Base-by-base conservation (phyloP, 495 filamentous ascomycete species). In the Penicillium turbatum region DNA sequence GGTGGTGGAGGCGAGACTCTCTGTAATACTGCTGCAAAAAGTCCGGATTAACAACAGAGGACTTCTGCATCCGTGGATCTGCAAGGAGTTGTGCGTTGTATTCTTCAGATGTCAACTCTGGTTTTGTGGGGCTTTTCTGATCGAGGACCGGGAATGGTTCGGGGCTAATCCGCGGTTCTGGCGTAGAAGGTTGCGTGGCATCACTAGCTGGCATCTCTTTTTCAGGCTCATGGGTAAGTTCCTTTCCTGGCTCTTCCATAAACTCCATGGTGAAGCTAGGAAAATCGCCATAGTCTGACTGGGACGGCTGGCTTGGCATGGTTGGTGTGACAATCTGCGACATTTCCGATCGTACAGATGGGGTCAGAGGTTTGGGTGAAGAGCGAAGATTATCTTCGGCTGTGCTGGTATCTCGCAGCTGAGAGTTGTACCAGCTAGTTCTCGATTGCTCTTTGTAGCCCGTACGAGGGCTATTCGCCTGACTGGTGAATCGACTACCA, bases 21-120 rank as follows among this genome's bases (percentile, higher is more conserved):
- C 86, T 85, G 60, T 97, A 97, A 65, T 88, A 98, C 59, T 96
- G 90, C 49, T 92, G 88, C 1, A 98, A 72, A 50, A 98, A 98
- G 36, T 92, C 85, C 0, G 93, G 92, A 52, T 97, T 92, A 9
- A 86, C 87, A 12, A 87, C 89, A 26, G 89, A 92, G 0, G 89
- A 88, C 53, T 92, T 89, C 34, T 86, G 79, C 59, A 95, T 88
- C 21, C 83, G 79, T 13, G 93, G 89, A 61, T 96, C 89, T 8
- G 84, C 75, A 13, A 98, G 76, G 1, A 96, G 77, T 24, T 85
- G 68, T 27, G 86, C 85, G 67, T 96, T 98, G 67, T 96, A 90
- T 64, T 96, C 88, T 69, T 97, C 93, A 0, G 92, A 87, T 0
- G 89, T 95, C 73, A 91, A 74, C 17, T 68, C 75, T 11, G 59